phyloP scores from a whole-genome alignment of 75 land plant genomes.

The Cryptomeria japonica region DNA sequence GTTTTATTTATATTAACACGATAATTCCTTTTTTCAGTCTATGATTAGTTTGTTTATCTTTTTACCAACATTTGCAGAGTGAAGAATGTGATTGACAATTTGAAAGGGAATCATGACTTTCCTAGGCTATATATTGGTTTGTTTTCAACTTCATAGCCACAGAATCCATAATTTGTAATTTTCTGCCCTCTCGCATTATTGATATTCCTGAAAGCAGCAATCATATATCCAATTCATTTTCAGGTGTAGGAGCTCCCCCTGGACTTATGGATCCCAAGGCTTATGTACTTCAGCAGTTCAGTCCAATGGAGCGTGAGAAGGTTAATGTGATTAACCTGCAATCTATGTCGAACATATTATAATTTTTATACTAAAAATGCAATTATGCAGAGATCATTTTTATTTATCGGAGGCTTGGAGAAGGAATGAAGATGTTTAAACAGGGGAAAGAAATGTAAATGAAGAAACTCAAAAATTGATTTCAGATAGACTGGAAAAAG shows the following conservation, averaged over 20 bases:
- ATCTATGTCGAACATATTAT: neutral
- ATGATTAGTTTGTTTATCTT: neutral
- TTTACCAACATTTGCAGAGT: slow-evolving; percentile 44
- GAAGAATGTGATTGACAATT: slow-evolving; percentile 75
- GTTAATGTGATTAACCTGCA: slow-evolving; percentile 26
- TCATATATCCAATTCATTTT: slow-evolving; percentile 7
- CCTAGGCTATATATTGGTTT: slow-evolving; percentile 92
- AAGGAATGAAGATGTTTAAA: neutral
- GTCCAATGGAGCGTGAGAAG: slow-evolving; percentile 63
- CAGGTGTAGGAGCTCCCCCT: slow-evolving; percentile 95
- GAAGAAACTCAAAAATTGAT: slow-evolving; percentile 4
- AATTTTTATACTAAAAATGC: neutral
- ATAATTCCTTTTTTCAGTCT: neutral
- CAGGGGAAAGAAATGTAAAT: neutral
- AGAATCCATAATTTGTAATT: neutral
- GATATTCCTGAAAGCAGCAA: neutral
- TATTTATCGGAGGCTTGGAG: neutral
- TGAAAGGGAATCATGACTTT: slow-evolving; percentile 75
- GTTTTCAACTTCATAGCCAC: slow-evolving; percentile 6
- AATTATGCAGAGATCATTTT: neutral
- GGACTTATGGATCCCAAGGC: slow-evolving; percentile 83
- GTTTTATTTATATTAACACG: neutral
- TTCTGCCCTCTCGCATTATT: neutral
- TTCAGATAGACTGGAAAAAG: neutral
- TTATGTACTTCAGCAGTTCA: slow-evolving; percentile 80